These are phyloP conservation scores for Aspergillus quadrilineatus DNA, from an alignment of 2,329 filamentous ascomycete genomes.

Conservation along the genomic window DNA sequence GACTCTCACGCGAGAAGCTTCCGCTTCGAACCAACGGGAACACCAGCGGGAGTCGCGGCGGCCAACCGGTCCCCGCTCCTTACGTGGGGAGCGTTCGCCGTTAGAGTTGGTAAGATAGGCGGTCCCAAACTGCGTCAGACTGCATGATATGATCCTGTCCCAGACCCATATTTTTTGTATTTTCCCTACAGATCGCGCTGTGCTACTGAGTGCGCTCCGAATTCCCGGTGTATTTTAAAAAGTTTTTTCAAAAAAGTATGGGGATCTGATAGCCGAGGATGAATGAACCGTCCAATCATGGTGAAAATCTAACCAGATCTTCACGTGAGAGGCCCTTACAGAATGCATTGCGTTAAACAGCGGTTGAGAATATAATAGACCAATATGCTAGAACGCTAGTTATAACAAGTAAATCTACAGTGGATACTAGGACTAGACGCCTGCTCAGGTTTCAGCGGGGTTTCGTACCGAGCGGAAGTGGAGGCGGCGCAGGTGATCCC, in stretches of 20 bases:
- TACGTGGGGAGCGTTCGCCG: neutral
- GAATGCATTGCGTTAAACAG: neutral
- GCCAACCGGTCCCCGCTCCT: neutral
- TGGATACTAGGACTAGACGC: constrained; percentile 12
- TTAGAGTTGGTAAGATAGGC: neutral
- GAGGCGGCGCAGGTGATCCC: constrained; percentile 48
- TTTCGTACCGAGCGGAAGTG: constrained; percentile 59
- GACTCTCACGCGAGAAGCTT: constrained; percentile 9
- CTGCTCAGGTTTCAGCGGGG: constrained; percentile 42
- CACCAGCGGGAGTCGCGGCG: neutral
- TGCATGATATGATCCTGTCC: neutral
- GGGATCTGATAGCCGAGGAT: neutral
- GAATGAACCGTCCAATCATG: neutral
- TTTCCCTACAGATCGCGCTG: neutral
- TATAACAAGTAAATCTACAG: neutral
- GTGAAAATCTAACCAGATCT: neutral
- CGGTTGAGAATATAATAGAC: neutral
- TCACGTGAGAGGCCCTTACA: neutral
- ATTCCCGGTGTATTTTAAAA: neutral
- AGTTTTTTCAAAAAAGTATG: neutral
- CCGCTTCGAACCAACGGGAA: constrained; percentile 3
- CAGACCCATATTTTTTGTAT: neutral
- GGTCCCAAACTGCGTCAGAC: neutral
- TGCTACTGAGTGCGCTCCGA: neutral
- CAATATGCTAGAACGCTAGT: neutral